Base-by-base conservation (phyloP, 148 eudicot genomes). In the Pouteria glomerata region DNA sequence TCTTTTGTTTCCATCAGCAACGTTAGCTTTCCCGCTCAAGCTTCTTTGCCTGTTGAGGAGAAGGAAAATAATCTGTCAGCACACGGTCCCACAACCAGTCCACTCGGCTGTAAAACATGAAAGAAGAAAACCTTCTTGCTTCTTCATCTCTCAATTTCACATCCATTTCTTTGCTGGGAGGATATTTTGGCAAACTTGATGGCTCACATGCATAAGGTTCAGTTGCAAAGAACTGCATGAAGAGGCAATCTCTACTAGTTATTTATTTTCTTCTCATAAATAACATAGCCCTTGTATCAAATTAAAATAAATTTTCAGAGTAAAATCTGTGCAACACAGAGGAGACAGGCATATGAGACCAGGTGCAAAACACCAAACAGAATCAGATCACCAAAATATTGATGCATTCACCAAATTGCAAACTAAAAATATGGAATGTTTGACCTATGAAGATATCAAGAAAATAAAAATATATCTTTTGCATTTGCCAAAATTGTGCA, bases 141-240 rank as follows among this genome's bases (percentile, higher is more conserved):
- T 83, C 98, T 83, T 86, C 92, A 63, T 89, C 97, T 52, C 95
- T 87, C 76, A 87, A 75, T 71, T 91, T 93, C 56, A 86, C 85
- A 78, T 91, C 95, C 85, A 90, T 61, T 78, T 93, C 98, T 85
- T 93, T 93, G 84, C 95, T 87, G 57, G 98, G 98, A 77, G 98
- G 98, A 81, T 87, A 90, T 77, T 93, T 89, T 3, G 97, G 98
- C 66, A 93, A 81, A 78, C 85, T 81, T 52, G 95, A 87, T 47
- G 98, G 98, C 66, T 90, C 95, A 75, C 97, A 93, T 39, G 98
- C 95, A 79, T 59, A 81, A 67, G 98, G 98, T 77, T 93, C 95
- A 11, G 91, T 73, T 11, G 69, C 66, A 61, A 93, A 93, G 84
- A 93, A 93, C 98, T 93, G 87, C 42, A 67, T 10, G 52, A 66